These are phyloP conservation scores for Betula pendula DNA, from an alignment of 306 rosid species.

Conservation along the genomic window DNA sequence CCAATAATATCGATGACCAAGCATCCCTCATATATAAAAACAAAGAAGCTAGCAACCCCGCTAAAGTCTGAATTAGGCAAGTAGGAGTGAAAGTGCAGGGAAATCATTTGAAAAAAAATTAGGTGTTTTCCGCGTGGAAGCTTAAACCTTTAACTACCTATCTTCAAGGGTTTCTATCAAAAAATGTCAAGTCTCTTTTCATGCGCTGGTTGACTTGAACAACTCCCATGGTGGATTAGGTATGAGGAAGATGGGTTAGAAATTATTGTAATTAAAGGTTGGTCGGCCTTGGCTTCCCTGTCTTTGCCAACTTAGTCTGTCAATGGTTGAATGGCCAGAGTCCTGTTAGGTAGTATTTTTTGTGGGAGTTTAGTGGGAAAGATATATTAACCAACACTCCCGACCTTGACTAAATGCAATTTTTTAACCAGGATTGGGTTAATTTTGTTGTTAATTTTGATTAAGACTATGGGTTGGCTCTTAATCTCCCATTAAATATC, in stretches of 20 bases:
- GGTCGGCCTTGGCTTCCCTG: background rate
- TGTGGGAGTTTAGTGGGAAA: constrained; percentile 9
- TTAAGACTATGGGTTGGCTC: background rate
- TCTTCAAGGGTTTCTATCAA: background rate
- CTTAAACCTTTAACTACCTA: background rate
- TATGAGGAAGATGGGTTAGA: background rate
- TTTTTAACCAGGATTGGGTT: background rate
- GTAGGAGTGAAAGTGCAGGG: constrained; percentile 37
- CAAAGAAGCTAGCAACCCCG: background rate
- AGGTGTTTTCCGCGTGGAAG: constrained; percentile 37
- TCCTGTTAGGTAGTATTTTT: constrained; percentile 17
- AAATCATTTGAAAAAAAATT: background rate
- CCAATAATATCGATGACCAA: too few species aligned
- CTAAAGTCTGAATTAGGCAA: constrained; percentile 30
- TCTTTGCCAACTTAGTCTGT: constrained; percentile 8
- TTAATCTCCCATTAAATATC: constrained; percentile 6
- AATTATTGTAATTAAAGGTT: background rate
- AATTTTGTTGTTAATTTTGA: background rate
- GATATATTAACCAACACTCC: constrained; percentile 11
- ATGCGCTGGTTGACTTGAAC: background rate
- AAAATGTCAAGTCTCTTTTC: background rate
- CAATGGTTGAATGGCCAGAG: constrained; percentile 15
- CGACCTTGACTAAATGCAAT: constrained; percentile 25
- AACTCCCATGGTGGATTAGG: background rate
- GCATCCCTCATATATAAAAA: constrained; percentile 24